Conservation (phyloP, 495 filamentous ascomycete species). For the Penicillium longicatenatum region DNA sequence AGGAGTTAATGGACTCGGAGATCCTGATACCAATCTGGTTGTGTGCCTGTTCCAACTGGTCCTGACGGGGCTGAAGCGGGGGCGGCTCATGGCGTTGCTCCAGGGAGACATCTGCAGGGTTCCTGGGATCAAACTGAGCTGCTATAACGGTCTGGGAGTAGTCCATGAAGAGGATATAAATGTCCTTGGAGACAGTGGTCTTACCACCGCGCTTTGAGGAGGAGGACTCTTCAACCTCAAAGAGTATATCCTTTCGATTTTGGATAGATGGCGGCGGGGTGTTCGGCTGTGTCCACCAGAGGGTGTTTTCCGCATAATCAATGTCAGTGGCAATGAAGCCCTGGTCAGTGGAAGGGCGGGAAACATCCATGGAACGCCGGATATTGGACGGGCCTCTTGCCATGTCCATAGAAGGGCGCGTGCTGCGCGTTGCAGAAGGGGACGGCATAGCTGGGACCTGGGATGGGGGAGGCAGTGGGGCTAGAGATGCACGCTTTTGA, state of each 20-base stretch:
- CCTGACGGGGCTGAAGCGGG: constrained; percentile 82
- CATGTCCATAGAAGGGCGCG: constrained; percentile 71
- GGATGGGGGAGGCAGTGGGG: constrained; percentile 32
- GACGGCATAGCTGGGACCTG: constrained; percentile 45
- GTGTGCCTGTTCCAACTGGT: constrained; percentile 87
- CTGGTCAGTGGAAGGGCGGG: constrained; percentile 66
- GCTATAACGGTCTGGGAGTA: constrained; percentile 94
- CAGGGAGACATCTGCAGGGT: constrained; percentile 68
- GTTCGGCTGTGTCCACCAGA: constrained; percentile 81
- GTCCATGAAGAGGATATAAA: constrained; percentile 88
- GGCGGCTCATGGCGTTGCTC: constrained; percentile 89
- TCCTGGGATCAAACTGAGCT: constrained; percentile 73
- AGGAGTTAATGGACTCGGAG: constrained; percentile 61
- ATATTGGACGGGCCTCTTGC: constrained; percentile 49
- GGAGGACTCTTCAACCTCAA: constrained; percentile 77
- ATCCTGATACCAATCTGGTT: constrained; percentile 74
- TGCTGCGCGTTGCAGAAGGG: constrained; percentile 44
- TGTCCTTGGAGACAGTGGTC: constrained; percentile 70
- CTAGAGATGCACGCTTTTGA: constrained; percentile 32
- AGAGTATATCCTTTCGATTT: constrained; percentile 78
- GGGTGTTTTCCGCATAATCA: constrained; percentile 68
- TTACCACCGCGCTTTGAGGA: constrained; percentile 68
- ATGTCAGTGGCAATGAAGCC: constrained; percentile 85
- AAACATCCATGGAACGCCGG: constrained; percentile 74
- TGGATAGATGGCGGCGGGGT: constrained; percentile 80